Base-by-base conservation (phyloP, 257 asterid genomes). In the Agastache rugosa region DNA sequence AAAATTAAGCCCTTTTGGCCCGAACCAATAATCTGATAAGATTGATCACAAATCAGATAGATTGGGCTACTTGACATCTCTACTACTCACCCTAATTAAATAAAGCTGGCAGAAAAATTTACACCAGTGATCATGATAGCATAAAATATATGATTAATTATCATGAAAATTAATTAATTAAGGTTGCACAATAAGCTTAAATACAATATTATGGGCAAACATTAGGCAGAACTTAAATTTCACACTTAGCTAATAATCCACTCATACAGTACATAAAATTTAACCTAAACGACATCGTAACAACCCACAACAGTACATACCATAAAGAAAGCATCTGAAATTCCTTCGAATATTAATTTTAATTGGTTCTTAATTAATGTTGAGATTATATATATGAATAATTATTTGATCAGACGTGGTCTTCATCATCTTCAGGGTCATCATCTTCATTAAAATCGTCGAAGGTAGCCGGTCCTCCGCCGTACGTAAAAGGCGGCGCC, bases 381-480 rank as follows among this genome's bases (percentile, higher is more conserved):
- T 25, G 58, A 67, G 16, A 16, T 41, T 41, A 7, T 29, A 1
- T 34, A 17, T 25, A 20, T 19, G 50, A 19, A 61, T 34, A 58
- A 7, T 7, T 7, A 11, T 1, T 4, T 45, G 65, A 17, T 73
- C 27, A 74, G 4, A 35, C 29, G 20, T 11, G 34, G 5, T 50
- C 66, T 2, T 77, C 72, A 1, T 44, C 74, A 10, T 77, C 68
- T 1, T 63, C 73, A 1, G 16, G 67, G 6, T 65, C 64, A 3
- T 78, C 78, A 3, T 44, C 69, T 8, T 71, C 81, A 35, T 73
- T 58, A 23, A 66, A 47, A 5, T 72, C 78, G 14, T 61, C 71
- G 14, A 71, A 77, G 19, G 54, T 23, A 12, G 51, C 70, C 22
- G 73, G 60, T 2, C 54, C 80, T 69, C 61, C 72, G 60, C 31